Evolutionary conservation across 2,329 filamentous ascomycete genomes (phyloP), one percentile per base, ranked within the genome.

Genomic region (Neonectria coccinea): DNA sequence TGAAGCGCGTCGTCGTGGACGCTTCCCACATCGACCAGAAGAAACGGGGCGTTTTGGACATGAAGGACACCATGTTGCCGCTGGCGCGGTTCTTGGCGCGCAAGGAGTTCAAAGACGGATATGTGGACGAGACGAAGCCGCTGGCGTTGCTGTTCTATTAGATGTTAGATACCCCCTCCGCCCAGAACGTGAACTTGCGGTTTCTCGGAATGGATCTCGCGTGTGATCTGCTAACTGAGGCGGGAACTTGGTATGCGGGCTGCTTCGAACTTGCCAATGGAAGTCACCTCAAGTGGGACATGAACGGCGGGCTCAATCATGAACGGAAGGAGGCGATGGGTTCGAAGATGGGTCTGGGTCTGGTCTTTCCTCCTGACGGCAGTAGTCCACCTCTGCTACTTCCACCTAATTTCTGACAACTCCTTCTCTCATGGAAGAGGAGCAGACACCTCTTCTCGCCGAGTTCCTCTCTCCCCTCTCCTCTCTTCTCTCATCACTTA

Each of bases 1-100:
- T 98, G 58, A 88, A 93, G 80, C 87, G 92, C 50, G 87, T 99
- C 36, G 88, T 98, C 9, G 86, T 98, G 33, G 96, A 99, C 79
- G 93, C 92, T 14, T 97, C 94, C 8, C 91, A 97, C 76, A 92
- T 97, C 69, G 95, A 99, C 79, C 89, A 92, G 79, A 99, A 99
- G 85, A 97, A 97, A 84, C 86, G 94, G 51, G 93, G 94, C 0
- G 88, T 99, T 68, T 88, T 97, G 78, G 96, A 98, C 75, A 97
- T 98, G 93, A 93, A 92, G 78, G 96, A 99, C 66, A 93, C 93
- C 0, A 91, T 94, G 82, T 85, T 94, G 74, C 92, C 93, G 7
- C 85, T 98, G 52, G 87, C 93, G 50, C 86, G 88, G 66, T 88
- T 97, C 76, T 81, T 99, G 55, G 86, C 90, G 36, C 85, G 89